Base-by-base conservation (phyloP, 2,329 filamentous ascomycete genomes). In the Phialophora expanda region DNA sequence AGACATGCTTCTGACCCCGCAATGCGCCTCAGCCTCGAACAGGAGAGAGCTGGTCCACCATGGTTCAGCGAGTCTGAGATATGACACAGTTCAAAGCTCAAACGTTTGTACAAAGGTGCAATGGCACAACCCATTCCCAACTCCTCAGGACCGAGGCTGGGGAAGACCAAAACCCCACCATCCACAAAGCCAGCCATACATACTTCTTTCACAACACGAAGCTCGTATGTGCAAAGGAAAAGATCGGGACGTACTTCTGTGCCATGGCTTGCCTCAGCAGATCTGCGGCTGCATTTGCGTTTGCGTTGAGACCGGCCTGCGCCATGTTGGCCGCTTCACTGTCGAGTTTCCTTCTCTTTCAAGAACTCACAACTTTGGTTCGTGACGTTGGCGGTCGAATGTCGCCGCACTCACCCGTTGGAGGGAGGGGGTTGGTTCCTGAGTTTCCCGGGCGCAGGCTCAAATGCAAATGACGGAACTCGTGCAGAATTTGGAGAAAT, bases 201-300 rank as follows among this genome's bases (percentile, higher is more conserved):
- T 41, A 59, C 55, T 55, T 55, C 55, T 41, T 53, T 48, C 51
- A 41, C 46, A 55, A 65, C 28, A 66, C 58, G 51, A 60, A 55
- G 62, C 62, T 65, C 46, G 28, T 61, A 54, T 62, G 56, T 26
- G 41, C 57, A 54, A 65, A 28, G 66, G 67, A 62, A 69, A 69
- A 68, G 61, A 53, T 65, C 67, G 62, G 58, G 64, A 81, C 84
- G 82, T 82, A 87, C 85, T 82, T 84, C 74, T 84, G 84, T 75
- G 83, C 77, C 76, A 85, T 82, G 66, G 84, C 81, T 77, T 87
- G 86, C 73, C 85, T 82, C 73, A 86, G 77, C 76, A 86, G 77
- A 73, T 87, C 85, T 59, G 83, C 82, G 62, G 86, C 84, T 66
- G 80, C 80, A 61, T 85, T 84, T 66, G 80, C 80, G 72, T 82